Evolutionary conservation across 2,329 filamentous ascomycete species (phyloP).

Genomic region (Xylariaceae sp.): DNA sequence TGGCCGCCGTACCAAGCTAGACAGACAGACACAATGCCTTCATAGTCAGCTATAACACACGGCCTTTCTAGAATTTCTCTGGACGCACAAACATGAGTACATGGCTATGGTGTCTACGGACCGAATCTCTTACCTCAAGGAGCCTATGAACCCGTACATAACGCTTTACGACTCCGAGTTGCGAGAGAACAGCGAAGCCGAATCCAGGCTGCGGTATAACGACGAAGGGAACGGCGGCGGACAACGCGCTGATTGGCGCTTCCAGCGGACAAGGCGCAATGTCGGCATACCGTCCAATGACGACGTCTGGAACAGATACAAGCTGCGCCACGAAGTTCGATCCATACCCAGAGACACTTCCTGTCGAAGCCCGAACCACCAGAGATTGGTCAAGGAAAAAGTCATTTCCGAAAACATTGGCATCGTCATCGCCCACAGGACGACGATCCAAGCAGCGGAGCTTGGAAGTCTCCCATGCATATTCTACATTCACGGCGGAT

Average conservation of each 20-base stretch:
- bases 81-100: constrained; percentile 8
- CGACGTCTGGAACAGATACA: constrained; percentile 3
- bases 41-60: background rate
- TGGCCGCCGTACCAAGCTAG: constrained; percentile 4
- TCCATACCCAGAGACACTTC: constrained; percentile 8
- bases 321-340: constrained; percentile 8
- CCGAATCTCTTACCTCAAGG: constrained; percentile 10
- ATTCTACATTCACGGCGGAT: constrained; percentile 20
- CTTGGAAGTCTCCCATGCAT: constrained; percentile 16
- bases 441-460: constrained; percentile 2
- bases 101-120: constrained; percentile 5
- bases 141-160: constrained; percentile 15
- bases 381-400: constrained; percentile 6
- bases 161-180: constrained; percentile 12
- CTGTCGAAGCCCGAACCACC: constrained; percentile 5
- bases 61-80: background rate
- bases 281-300: constrained; percentile 7
- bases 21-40: constrained; percentile 8
- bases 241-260: constrained; percentile 17
- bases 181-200: constrained; percentile 5
- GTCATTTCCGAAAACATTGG: constrained; percentile 9
- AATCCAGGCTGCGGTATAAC: constrained; percentile 11
- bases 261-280: constrained; percentile 14
- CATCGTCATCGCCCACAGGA: constrained; percentile 10
- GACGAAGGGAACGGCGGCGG: constrained; percentile 7